Evolutionary conservation across 2,329 filamentous ascomycete genomes (phyloP).

Genomic region (Hymenoscyphus albidus): DNA sequence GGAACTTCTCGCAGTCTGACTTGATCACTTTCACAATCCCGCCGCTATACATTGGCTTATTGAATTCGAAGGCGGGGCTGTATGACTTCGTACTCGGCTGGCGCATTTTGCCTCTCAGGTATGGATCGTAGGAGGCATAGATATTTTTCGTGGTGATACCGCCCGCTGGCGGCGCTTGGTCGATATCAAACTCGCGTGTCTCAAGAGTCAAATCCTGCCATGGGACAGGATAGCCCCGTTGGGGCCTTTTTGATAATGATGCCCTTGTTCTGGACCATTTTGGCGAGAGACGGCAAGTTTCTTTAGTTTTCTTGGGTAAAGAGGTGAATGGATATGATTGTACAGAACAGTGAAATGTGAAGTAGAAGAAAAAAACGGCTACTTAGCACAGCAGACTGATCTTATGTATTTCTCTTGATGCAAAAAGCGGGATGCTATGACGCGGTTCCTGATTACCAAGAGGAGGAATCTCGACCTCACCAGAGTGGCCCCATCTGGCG

Average conservation of each 20-base stretch:
- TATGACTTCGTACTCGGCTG: conserved; percentile 62
- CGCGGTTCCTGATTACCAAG: conserved; percentile 2
- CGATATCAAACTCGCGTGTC: conserved; percentile 61
- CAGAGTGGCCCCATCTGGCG: not conserved
- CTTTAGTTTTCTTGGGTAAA: not conserved
- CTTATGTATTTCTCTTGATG: not conserved
- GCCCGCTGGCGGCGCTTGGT: conserved; percentile 56
- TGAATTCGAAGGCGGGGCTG: conserved; percentile 56
- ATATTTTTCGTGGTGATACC: conserved; percentile 67
- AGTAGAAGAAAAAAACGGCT: not conserved
- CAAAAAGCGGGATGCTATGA: not conserved
- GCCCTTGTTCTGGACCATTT: conserved; percentile 62
- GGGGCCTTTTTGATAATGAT: conserved; percentile 71
- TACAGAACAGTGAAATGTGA: not conserved
- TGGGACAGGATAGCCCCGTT: conserved; percentile 59
- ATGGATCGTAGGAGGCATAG: conserved; percentile 77
- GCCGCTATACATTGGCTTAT: conserved; percentile 60
- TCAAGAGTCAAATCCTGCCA: conserved; percentile 70
- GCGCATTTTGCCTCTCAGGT: conserved; percentile 78
- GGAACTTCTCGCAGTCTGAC: conserved; percentile 60
- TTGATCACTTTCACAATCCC: conserved; percentile 67
- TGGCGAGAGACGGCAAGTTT: conserved; percentile 15
- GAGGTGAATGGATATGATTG: not conserved
- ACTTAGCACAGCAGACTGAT: not conserved
- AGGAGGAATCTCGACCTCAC: not conserved